Base-by-base conservation (phyloP, 805 yeast species). In the Kazachstania bromeliacearum region DNA sequence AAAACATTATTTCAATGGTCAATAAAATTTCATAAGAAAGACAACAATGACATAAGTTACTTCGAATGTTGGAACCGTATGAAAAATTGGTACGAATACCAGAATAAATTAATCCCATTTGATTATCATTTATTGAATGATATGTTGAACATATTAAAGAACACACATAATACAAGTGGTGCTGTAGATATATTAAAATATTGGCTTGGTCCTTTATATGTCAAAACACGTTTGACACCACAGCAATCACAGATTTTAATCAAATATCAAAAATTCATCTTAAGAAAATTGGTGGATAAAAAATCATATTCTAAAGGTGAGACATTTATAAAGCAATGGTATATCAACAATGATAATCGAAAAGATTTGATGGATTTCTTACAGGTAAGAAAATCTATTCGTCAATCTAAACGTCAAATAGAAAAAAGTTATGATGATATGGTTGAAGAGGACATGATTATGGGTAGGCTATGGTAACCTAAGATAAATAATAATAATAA, bases 381-480 rank as follows among this genome's bases (percentile, higher is more conserved):
- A 24, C 21, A 37, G 42, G 24, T 30, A 16, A 29, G 34, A 14
- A 20, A 12, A 6, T 21, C 22, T 23, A 12, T n/a, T 8, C 25
- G 25, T 28, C 40, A 28, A 15, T 22, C 29, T 34, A 36, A 27
- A 29, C 34, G 9, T 27, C 30, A 35, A 24, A 32, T 14, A 33
- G 40, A 34, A 32, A 36, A 22, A 32, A 42, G 33, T 10, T 47
- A 43, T 32, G 57, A 55, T 35, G 50, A 43, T 4, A 45, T 44
- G 37, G 54, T 48, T 28, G 45, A 40, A 15, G 60, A 54, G 27
- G 59, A 54, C 15, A 48, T 42, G 36, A 48, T 51, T 47, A 40
- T 55, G 18, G 42, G 59, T 9, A 47, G 45, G 22, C 36, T 57
- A 21, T 57, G 62, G 62, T 57, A 35, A 43, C 12, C 19, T 4